Evolutionary conservation across 257 asterid species (phyloP).

Genomic region (Salvia hispanica): DNA sequence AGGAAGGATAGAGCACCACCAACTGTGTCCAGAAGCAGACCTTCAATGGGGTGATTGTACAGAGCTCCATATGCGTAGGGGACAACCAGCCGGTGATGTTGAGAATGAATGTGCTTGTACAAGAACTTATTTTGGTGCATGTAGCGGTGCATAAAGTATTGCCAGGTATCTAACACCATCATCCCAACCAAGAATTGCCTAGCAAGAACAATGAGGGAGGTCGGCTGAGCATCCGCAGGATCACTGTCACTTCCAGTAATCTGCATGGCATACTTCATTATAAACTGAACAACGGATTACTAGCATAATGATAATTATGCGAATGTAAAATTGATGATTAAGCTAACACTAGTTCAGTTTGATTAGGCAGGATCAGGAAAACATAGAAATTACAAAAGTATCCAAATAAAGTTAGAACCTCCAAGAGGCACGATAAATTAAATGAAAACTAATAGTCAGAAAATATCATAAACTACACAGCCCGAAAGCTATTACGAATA

Average conservation of each 20-base stretch:
- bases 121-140: constrained; percentile 93
- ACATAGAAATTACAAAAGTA: not conserved
- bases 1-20: constrained; percentile 90
- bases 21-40: constrained; percentile 79
- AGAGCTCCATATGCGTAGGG: constrained; percentile 91
- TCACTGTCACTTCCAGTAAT: constrained; percentile 66
- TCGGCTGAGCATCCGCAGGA: constrained; percentile 38
- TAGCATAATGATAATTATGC: not conserved
- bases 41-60: constrained; percentile 94
- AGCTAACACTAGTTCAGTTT: not conserved
- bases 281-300: not conserved
- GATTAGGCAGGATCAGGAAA: not conserved
- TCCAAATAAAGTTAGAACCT: not conserved
- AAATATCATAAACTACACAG: not conserved
- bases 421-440: not conserved
- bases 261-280: constrained; percentile 41
- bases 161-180: constrained; percentile 89
- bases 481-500: too few relatives aligned
- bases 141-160: constrained; percentile 89
- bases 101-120: constrained; percentile 84
- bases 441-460: not conserved
- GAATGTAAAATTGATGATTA: not conserved
- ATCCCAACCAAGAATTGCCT: constrained; percentile 65
- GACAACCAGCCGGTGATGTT: constrained; percentile 83
- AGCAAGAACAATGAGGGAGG: constrained; percentile 56